Evolutionary conservation across 2,329 filamentous ascomycete genomes (phyloP).

Genomic region (Talaromyces sp.): DNA sequence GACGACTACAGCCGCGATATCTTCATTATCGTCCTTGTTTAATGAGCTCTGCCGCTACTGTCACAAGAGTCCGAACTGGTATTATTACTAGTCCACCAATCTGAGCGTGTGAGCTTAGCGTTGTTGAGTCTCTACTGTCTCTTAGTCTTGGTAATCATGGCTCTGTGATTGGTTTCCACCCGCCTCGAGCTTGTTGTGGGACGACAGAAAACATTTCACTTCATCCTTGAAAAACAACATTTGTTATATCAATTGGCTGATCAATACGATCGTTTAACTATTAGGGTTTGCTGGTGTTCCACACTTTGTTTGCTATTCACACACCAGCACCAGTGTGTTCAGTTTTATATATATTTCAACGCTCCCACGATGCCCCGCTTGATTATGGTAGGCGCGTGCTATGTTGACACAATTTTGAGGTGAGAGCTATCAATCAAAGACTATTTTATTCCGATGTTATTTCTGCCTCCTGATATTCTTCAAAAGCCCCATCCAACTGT

Average conservation of each 20-base stretch:
- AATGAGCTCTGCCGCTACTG: neutral
- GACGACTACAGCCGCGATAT: neutral
- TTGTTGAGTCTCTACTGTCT: neutral
- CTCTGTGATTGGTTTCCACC: neutral
- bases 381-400: conserved; percentile 62
- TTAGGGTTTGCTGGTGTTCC: neutral
- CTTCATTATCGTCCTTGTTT: neutral
- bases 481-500: neutral
- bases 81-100: neutral
- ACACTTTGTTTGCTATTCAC: neutral
- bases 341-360: neutral
- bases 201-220: neutral
- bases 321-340: neutral
- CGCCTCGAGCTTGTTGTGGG: neutral
- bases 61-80: no score
- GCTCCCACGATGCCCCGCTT: conserved; percentile 43
- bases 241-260: neutral
- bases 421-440: conserved; percentile 23
- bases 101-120: neutral
- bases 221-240: neutral
- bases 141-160: neutral
- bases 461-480: neutral
- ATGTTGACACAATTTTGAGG: conserved; percentile 67
- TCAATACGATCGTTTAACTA: neutral
- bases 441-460: neutral